phyloP scores from a whole-genome alignment of 495 filamentous ascomycete species.

The Talaromyces proteolyticus region DNA sequence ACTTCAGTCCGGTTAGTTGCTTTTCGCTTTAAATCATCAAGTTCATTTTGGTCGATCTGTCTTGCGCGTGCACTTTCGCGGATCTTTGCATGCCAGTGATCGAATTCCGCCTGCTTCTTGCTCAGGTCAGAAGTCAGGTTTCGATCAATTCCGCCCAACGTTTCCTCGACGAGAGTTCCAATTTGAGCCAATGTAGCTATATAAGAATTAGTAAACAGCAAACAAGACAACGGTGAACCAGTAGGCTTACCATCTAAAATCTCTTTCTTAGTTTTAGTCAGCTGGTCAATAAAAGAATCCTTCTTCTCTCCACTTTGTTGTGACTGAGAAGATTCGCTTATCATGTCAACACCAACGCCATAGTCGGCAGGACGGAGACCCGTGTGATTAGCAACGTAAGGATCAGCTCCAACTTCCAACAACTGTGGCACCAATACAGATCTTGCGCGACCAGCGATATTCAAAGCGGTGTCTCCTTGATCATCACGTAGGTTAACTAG shows the following conservation, averaged over 20 bases:
- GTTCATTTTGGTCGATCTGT: constrained; percentile 62
- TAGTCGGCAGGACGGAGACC: constrained; percentile 86
- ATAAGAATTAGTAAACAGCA: constrained; percentile 18
- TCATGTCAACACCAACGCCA: constrained; percentile 73
- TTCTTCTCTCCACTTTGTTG: constrained; percentile 39
- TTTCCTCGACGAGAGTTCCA: constrained; percentile 33
- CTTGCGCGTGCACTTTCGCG: constrained; percentile 73
- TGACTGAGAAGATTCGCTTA: constrained; percentile 35
- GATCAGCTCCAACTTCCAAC: constrained; percentile 86
- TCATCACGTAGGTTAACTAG: constrained; percentile 92
- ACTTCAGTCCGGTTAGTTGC: constrained; percentile 52
- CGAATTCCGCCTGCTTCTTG: constrained; percentile 75
- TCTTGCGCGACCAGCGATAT: constrained; percentile 84
- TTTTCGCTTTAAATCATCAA: constrained; percentile 60
- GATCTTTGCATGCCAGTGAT: constrained; percentile 67
- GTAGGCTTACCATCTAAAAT: constrained; percentile 33
- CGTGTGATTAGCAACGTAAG: constrained; percentile 79
- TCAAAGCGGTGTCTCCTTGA: constrained; percentile 89
- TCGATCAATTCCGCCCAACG: constrained; percentile 60
- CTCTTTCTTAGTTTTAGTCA: constrained; percentile 41
- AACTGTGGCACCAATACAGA: constrained; percentile 93
- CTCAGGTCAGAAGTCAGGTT: constrained; percentile 71
- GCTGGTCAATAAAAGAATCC: constrained; percentile 60
- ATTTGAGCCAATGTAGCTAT: constrained; percentile 61
- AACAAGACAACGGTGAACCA: neutral